Conservation (phyloP, 805 yeast genomes). For the Metschnikowia picachoensis region DNA sequence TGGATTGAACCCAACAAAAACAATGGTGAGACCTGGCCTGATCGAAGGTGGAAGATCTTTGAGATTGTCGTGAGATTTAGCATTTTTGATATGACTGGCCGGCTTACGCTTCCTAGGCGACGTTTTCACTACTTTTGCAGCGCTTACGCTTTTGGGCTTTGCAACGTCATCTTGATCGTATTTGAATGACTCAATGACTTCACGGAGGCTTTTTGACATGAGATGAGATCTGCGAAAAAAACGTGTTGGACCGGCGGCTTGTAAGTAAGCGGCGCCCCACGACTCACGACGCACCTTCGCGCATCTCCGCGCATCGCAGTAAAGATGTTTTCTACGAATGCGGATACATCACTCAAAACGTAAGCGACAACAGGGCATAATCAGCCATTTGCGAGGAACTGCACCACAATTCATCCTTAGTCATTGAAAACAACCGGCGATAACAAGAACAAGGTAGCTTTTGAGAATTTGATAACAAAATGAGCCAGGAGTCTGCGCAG, state of each 20-base stretch:
- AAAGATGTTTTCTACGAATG: not conserved
- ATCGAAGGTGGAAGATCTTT: slow-evolving; percentile 34
- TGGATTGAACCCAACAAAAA: slow-evolving; percentile 74
- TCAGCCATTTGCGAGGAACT: no score
- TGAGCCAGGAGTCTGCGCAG: slow-evolving; percentile 2
- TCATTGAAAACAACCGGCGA: no score
- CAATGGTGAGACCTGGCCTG: slow-evolving; percentile 25
- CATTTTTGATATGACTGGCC: not conserved
- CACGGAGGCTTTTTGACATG: slow-evolving; percentile 7
- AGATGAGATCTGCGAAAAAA: not conserved
- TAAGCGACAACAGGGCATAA: no score
- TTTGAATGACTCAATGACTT: slow-evolving; percentile 10
- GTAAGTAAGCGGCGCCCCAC: not conserved
- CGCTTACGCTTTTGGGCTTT: not conserved
- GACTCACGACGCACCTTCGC: slow-evolving; percentile 9
- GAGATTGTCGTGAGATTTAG: slow-evolving; percentile 1
- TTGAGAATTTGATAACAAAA: not conserved
- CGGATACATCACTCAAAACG: not conserved
- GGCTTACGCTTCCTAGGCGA: not conserved
- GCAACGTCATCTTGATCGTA: slow-evolving; percentile 3
- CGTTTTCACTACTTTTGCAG: not conserved
- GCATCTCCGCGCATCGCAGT: slow-evolving; percentile 2
- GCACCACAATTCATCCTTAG: no score
- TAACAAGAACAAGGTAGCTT: not conserved
- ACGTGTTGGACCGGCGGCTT: slow-evolving; percentile 1